phyloP scores from a whole-genome alignment of 768 basidiomycete species.

The Thelephora ganbajun region DNA sequence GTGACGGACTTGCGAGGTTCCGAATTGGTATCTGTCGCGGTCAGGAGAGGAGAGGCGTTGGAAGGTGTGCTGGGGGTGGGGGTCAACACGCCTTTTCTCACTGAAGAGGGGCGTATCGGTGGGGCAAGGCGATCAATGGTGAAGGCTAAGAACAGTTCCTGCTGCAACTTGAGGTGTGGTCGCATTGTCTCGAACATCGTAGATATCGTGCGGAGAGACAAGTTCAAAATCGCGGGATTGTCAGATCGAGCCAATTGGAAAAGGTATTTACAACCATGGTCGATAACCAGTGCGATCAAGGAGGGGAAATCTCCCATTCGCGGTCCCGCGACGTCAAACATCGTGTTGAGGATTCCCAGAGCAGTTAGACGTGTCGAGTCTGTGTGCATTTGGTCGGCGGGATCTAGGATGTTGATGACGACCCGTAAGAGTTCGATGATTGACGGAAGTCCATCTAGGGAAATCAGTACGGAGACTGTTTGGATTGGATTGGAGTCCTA shows the following conservation, averaged over 20 bases:
- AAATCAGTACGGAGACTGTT: not conserved
- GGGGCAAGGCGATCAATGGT: conserved; percentile 82
- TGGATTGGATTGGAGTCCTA: not conserved
- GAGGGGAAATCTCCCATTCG: conserved; percentile 69
- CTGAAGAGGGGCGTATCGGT: conserved; percentile 19
- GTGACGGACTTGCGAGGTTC: conserved; percentile 36
- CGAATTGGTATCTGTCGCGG: conserved; percentile 21
- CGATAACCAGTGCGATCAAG: conserved; percentile 61
- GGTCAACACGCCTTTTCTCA: conserved; percentile 9
- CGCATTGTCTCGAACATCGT: conserved; percentile 85
- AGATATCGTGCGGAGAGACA: conserved; percentile 72
- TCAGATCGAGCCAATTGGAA: conserved; percentile 95
- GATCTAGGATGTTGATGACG: conserved; percentile 89
- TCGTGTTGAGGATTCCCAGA: conserved; percentile 73
- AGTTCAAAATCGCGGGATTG: conserved; percentile 62
- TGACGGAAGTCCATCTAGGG: conserved; percentile 77
- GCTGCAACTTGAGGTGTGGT: conserved; percentile 78
- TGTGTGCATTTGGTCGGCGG: conserved; percentile 87
- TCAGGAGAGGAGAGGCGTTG: conserved; percentile 27
- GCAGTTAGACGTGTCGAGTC: conserved; percentile 89
- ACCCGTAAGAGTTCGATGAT: conserved; percentile 88
- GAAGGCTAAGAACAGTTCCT: conserved; percentile 90
- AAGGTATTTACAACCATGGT: conserved; percentile 89
- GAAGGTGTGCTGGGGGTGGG: conserved; percentile 16
- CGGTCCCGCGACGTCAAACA: conserved; percentile 74